Evolutionary conservation across 129 eudicot genomes (phyloP), one percentile per base, ranked within the genome.

Genomic region (Glebionis coronaria): DNA sequence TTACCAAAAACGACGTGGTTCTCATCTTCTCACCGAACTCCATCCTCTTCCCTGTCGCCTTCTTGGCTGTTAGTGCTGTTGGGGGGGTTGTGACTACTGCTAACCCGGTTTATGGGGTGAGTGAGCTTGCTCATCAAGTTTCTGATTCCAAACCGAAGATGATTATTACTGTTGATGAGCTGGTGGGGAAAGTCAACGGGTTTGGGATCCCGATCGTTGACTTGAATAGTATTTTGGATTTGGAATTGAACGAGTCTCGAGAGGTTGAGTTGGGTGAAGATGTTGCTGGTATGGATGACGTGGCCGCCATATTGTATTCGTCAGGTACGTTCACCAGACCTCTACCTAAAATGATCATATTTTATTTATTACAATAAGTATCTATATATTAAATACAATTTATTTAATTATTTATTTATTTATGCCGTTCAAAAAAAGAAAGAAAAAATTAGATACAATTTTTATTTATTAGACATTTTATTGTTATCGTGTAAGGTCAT

Each of bases 21-120:
- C 63, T 82, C 56, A 71, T 78, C 44, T 59, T 78, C 63, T 50
- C 83, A 27, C 81, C 83, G 0, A 82, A 82, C 63, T 82, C 87
- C 3, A 23, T 76, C 23, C 55, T 15, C 29, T 82, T 75, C 40
- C 76, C 78, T 3, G 28, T 82, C 3, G 74, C 74, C 15, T 79
- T 79, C 55, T 28, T 75, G 53, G 76, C 76, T 3, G 67, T 82
- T 18, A 65, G 80, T 3, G 62, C 84, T 9, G 18, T 75, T 0
- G 87, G 87, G 2, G 84, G 81, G 18, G 61, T 82, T 40, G 79
- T 44, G 52, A 78, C 79, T 52, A 67, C 81, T 3, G 79, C 79
- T 1, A 82, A 82, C 45, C 83, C 83, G 0, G n/a, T 66, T 2
- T 78, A 82, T 46, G 75, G 81, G 9, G 53, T 73, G 25, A n/a